phyloP scores from a whole-genome alignment of 2,329 filamentous ascomycete genomes.

The Penicillium palitans region DNA sequence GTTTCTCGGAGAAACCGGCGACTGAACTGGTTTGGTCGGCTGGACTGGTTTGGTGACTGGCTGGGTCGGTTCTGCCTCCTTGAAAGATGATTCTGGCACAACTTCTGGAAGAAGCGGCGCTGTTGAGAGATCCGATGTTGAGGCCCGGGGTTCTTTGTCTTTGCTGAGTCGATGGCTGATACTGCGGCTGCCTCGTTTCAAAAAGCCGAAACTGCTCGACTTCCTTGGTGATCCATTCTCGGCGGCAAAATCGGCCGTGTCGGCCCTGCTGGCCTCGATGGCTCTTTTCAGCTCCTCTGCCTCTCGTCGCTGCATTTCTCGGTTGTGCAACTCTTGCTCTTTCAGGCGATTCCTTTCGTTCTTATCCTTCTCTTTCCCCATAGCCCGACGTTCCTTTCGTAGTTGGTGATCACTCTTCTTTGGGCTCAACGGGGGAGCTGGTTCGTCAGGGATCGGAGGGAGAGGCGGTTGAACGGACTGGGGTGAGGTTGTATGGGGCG shows the following conservation, averaged over 20 bases:
- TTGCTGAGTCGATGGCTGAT: constrained; percentile 68
- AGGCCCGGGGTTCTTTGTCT: constrained; percentile 39
- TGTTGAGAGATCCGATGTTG: constrained; percentile 27
- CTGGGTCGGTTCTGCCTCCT: background rate
- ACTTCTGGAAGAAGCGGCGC: constrained; percentile 16
- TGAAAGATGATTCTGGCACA: constrained; percentile 21
- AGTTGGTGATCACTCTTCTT: constrained; percentile 66
- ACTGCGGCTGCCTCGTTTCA: constrained; percentile 73
- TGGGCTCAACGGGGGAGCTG: constrained; percentile 41
- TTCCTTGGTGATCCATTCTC: constrained; percentile 43
- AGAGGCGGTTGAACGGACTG: constrained; percentile 22
- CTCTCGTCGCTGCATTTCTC: constrained; percentile 53
- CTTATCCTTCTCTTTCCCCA: constrained; percentile 52
- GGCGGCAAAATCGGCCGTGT: constrained; percentile 54
- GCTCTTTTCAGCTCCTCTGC: constrained; percentile 63
- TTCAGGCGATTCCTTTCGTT: constrained; percentile 58
- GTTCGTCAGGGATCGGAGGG: constrained; percentile 37
- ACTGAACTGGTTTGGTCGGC: constrained; percentile 9
- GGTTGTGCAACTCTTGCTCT: constrained; percentile 52
- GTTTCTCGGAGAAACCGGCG: constrained; percentile 18
- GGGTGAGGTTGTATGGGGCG: constrained; percentile 19
- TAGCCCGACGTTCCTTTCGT: constrained; percentile 61
- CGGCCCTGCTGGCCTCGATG: constrained; percentile 65
- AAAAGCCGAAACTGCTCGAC: constrained; percentile 58
- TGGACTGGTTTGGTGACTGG: constrained; percentile 1